Base-by-base conservation (phyloP, 2,329 filamentous ascomycete genomes). In the Teratosphaeria zuluensis region DNA sequence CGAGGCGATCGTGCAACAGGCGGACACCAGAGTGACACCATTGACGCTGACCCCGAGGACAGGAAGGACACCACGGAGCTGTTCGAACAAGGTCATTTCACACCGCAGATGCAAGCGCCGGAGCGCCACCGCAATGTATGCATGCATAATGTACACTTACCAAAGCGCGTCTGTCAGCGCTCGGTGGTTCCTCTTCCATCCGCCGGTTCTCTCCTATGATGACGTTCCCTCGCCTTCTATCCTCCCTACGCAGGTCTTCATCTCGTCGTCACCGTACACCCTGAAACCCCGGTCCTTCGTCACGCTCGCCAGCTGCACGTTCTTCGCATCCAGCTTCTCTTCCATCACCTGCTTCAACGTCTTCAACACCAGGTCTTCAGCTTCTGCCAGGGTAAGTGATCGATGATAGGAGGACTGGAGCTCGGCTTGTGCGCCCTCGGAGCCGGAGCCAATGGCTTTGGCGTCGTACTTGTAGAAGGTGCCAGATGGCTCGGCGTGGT, bases 281-380 rank as follows among this genome's bases (percentile, higher is more conserved):
- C 90, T 88, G 83, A 99, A 99, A 58, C 94, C 94, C 78, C 89
- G 92, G 66, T 96, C 92, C 81, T 92, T 95, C 63, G 94, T 99
- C 59, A 99, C 94, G 73, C 92, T 97, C 57, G 94, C 94, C 67
- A 99, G 77, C 80, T 99, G 94, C 65, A 99, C 94, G 73, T 99
- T 99, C 84, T 99, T 99, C 64, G 91, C 84, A 74, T 99, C 94
- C 61, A 99, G 82, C 81, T 99, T 99, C 85, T 99, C 94, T 79
- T 99, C 94, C 94, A 99, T 99, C 67, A 99, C 94, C 79, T 99
- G 94, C 83, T 97, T 99, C 74, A 99, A 77, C 42, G 94, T 99
- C 84, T 97, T 97, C 71, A 99, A 81, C 56, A 96, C 92, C 65
- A 99, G 79, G 3, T 92, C 94, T 79, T 99, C 94, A 59, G 94